A percentile compares a stretch with the other conserved stretches of the same genome.
phyloP scores from a whole-genome alignment of 805 yeast species.

The Kuraishia ogatae region DNA sequence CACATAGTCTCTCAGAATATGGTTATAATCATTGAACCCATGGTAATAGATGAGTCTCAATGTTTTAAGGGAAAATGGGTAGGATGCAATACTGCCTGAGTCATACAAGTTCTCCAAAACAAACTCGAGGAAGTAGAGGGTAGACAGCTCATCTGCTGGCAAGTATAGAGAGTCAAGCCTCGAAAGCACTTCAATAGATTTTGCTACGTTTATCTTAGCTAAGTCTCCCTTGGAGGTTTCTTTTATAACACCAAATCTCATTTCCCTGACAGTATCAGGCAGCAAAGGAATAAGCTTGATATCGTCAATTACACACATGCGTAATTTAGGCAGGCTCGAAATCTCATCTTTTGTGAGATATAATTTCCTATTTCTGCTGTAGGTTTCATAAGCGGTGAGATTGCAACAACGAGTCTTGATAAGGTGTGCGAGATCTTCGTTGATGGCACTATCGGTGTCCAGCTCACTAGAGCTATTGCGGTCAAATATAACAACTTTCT shows the following conservation, averaged over 20 bases:
- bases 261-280: slow-evolving; percentile 10
- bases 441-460: slow-evolving; percentile 11
- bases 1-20: slow-evolving; percentile 22
- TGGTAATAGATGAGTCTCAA: slow-evolving; percentile 37
- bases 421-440: slow-evolving; percentile 12
- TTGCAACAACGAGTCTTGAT: slow-evolving; percentile 9
- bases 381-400: slow-evolving; percentile 7
- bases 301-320: slow-evolving; percentile 10
- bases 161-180: slow-evolving; percentile 18
- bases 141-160: slow-evolving; percentile 26
- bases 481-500: slow-evolving; percentile 25
- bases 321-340: slow-evolving; percentile 4
- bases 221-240: slow-evolving; percentile 4
- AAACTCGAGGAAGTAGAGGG: slow-evolving; percentile 24
- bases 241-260: slow-evolving; percentile 10
- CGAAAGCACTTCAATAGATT: slow-evolving; percentile 1
- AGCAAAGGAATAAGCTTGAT: slow-evolving; percentile 11
- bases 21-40: slow-evolving; percentile 31
- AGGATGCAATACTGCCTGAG: background rate
- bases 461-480: slow-evolving; percentile 13
- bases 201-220: slow-evolving; percentile 1
- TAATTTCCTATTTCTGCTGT: slow-evolving; percentile 8
- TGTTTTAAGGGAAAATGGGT: slow-evolving; percentile 16
- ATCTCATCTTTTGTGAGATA: slow-evolving; percentile 4
- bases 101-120: slow-evolving; percentile 11